These are phyloP conservation scores for Schizosaccharomyces cryophilus DNA, from an alignment of 805 yeast species.

Conservation along the genomic window DNA sequence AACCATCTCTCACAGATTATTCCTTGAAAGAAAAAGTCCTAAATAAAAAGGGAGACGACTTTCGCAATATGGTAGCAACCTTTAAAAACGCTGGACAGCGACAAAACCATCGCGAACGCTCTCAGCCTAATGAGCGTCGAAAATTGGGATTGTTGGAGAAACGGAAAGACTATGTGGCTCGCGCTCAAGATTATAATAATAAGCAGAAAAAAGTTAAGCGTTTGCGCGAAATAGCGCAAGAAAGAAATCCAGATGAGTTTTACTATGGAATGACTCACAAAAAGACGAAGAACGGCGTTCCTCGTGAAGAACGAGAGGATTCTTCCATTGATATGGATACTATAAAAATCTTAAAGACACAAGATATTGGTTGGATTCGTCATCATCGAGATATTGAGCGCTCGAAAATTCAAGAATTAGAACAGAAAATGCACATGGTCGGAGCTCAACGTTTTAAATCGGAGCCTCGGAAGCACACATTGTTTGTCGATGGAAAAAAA, in stretches of 20 bases:
- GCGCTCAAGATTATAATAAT: constrained; percentile 38
- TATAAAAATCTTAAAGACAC: constrained; percentile 52
- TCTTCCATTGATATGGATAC: constrained; percentile 35
- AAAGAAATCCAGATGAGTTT: constrained; percentile 81
- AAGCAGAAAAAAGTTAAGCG: constrained; percentile 40
- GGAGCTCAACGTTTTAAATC: background rate
- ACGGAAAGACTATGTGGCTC: constrained; percentile 56
- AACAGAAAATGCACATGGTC: constrained; percentile 11
- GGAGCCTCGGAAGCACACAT: background rate
- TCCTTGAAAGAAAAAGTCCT: too few species aligned
- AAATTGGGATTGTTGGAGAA: constrained; percentile 74
- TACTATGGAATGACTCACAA: constrained; percentile 73
- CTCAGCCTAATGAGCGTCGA: constrained; percentile 55
- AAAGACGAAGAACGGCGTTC: constrained; percentile 47
- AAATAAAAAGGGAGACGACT: background rate
- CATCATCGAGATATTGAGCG: constrained; percentile 50
- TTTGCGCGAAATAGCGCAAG: constrained; percentile 43
- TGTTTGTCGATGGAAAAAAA: background rate
- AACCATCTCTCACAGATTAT: too few species aligned
- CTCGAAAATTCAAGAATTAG: constrained; percentile 34
- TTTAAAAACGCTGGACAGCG: constrained; percentile 78
- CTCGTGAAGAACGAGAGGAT: constrained; percentile 30
- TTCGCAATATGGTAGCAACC: constrained; percentile 30
- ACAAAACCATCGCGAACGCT: constrained; percentile 84
- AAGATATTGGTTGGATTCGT: constrained; percentile 67